Evolutionary conservation across 2,329 filamentous ascomycete species (phyloP).

Genomic region (Lojkania enalia): DNA sequence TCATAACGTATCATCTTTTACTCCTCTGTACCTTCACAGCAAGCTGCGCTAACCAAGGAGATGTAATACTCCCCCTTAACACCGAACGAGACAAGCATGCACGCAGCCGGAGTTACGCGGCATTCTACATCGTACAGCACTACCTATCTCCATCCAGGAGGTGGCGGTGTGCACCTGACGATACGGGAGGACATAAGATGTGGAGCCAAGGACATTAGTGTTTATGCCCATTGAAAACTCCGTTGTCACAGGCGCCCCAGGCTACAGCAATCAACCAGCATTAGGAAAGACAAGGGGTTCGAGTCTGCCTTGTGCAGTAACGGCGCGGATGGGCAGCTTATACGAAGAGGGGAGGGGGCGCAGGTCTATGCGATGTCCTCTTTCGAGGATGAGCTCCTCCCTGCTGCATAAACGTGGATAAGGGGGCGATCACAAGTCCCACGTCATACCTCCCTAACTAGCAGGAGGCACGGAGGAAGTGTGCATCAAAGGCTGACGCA

Average conservation of each 20-base stretch:
- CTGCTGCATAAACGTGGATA: not conserved
- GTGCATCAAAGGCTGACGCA: not conserved
- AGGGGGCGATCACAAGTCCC: no score
- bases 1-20: not conserved
- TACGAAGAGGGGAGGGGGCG: not conserved
- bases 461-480: not conserved
- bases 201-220: not conserved
- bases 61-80: not conserved
- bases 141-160: not conserved
- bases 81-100: not conserved
- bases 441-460: not conserved
- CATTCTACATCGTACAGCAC: not conserved
- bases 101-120: not conserved
- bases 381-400: not conserved
- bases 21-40: not conserved
- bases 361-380: not conserved
- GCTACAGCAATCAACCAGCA: no score
- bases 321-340: no score
- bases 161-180: not conserved
- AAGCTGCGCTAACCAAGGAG: not conserved
- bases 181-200: not conserved
- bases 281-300: no score
- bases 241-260: not conserved
- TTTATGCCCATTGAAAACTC: not conserved
- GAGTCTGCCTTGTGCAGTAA: no score